Base-by-base conservation (phyloP, 2,329 filamentous ascomycete species). In the Fusarium cicatricum region DNA sequence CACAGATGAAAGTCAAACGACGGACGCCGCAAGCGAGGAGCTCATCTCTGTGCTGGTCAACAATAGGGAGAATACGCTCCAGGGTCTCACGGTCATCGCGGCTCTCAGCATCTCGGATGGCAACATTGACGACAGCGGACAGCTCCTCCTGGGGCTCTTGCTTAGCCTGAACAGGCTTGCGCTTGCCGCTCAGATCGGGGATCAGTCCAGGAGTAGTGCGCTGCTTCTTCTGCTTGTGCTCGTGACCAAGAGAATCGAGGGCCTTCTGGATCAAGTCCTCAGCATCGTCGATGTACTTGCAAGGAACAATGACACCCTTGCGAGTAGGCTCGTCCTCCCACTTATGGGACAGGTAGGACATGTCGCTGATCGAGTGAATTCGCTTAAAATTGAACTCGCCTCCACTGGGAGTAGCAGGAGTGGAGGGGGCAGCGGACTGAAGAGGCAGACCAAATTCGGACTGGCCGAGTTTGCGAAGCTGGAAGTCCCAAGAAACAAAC, bases 401-500 rank as follows among this genome's bases (percentile, higher is more conserved):
- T 58, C 82, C 82, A 19, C 81, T 83, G 12, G 90, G 90, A 2
- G 90, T 94, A 39, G 86, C 86, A n/a, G 92, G 92, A 5, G 91
- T 90, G 10, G 92, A 96, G 28, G 94, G 91, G 61, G 90, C 89
- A 14, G 89, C 89, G 3, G 92, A 92, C 71, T 88, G 85, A 12
- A 93, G 75, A 10, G 92, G 89, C 59, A 96, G 81, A 29, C 93
- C 93, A 65, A 94, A 96, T 74, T 98, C 95, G 12, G 90, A 88
- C 73, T 96, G 89, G 29, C 92, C 94, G 66, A 97, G 89, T 83
- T 97, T 98, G 73, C 93, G 88, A 55, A 99, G 87, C 52, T 92
- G 84, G 75, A 99, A 99, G 77, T 98, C 94, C 95, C 95, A 99
- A 11, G 92, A 92, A 34, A 98, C 81, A 71, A 90, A 97, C 10